These are phyloP conservation scores for Monilinia laxa DNA, from an alignment of 2,329 filamentous ascomycete species.

Conservation along the genomic window DNA sequence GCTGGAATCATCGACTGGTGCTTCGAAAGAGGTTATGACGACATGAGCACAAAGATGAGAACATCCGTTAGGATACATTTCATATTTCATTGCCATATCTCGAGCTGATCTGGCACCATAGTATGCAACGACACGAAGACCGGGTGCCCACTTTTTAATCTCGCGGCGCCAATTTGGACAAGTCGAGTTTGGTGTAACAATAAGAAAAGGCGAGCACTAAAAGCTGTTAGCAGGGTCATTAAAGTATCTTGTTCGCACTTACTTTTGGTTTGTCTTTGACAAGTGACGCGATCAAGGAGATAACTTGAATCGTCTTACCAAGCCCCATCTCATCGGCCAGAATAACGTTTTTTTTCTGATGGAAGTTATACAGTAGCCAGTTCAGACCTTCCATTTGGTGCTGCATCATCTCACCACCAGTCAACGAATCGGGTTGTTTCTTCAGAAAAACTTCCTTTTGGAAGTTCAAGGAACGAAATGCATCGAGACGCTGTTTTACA, in stretches of 20 bases:
- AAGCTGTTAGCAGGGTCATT: slow-evolving; percentile 49
- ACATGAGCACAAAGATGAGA: slow-evolving; percentile 81
- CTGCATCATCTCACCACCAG: slow-evolving; percentile 80
- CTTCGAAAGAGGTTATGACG: slow-evolving; percentile 93
- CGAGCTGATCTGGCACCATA: slow-evolving; percentile 77
- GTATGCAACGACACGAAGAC: slow-evolving; percentile 85
- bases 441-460: slow-evolving; percentile 63
- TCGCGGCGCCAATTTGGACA: slow-evolving; percentile 98
- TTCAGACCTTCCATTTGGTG: slow-evolving; percentile 94
- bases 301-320: slow-evolving; percentile 93
- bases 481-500: slow-evolving; percentile 66
- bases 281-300: slow-evolving; percentile 75
- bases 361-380: slow-evolving; percentile 92
- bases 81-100: slow-evolving; percentile 74
- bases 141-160: slow-evolving; percentile 89
- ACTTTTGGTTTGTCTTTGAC: slow-evolving; percentile 58
- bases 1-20: slow-evolving; percentile 71
- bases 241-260: slow-evolving; percentile 41
- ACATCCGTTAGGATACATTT: slow-evolving; percentile 71
- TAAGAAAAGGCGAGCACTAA: slow-evolving; percentile 83
- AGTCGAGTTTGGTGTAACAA: slow-evolving; percentile 92
- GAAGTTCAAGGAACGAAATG: slow-evolving; percentile 67
- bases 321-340: slow-evolving; percentile 98
- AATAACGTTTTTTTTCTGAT: slow-evolving; percentile 78
- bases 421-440: slow-evolving; percentile 70